A percentile compares a stretch with the other conserved stretches of the same genome.
Conservation (phyloP, 306 rosid species). For the Vigna angularis region DNA sequence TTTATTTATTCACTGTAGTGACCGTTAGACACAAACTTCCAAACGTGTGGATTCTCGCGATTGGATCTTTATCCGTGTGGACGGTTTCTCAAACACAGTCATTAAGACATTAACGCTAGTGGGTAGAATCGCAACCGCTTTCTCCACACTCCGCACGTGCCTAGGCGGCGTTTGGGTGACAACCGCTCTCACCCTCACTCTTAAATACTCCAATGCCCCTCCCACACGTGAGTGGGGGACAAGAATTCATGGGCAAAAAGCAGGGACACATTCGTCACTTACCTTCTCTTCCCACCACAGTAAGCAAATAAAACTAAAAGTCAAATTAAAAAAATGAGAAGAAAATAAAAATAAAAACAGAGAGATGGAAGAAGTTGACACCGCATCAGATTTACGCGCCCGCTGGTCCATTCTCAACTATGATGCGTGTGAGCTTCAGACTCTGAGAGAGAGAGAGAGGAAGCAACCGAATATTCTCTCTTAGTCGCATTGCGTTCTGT, state of each 20-base stretch:
- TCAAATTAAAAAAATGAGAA: background rate
- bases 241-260: background rate
- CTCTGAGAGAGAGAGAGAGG: slow-evolving; percentile 18
- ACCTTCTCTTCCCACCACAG: background rate
- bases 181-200: slow-evolving; percentile 5
- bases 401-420: slow-evolving; percentile 44
- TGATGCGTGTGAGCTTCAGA: slow-evolving; percentile 26
- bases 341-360: background rate
- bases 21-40: slow-evolving; percentile 50
- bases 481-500: slow-evolving; percentile 17
- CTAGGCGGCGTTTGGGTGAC: slow-evolving; percentile 18
- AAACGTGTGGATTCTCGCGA: slow-evolving; percentile 15
- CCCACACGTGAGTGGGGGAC: slow-evolving; percentile 26
- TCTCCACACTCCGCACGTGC: slow-evolving; percentile 4
- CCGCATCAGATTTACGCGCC: slow-evolving; percentile 49
- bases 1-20: slow-evolving; percentile 26
- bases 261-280: slow-evolving; percentile 35
- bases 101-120: slow-evolving; percentile 34
- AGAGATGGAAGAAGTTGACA: slow-evolving; percentile 54
- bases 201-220: background rate
- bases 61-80: slow-evolving; percentile 8
- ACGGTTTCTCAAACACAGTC: slow-evolving; percentile 25
- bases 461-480: slow-evolving; percentile 6
- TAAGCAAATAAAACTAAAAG: background rate
- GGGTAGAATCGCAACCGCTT: slow-evolving; percentile 31